Evolutionary conservation across 495 filamentous ascomycete genomes (phyloP).

Genomic region (Neurospora tetraspora): DNA sequence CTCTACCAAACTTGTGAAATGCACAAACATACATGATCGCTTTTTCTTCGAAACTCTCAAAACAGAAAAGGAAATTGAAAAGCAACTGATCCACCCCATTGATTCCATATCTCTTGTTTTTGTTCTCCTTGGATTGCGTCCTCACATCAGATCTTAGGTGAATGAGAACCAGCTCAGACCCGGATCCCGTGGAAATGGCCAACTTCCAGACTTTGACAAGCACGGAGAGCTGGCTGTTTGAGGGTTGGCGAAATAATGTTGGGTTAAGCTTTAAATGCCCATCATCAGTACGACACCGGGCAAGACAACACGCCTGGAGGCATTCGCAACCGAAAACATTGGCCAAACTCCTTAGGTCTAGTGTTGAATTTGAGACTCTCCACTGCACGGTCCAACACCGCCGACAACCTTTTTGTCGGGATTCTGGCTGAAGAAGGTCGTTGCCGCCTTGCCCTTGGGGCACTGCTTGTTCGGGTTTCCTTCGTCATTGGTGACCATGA

Average conservation of each 20-base stretch:
- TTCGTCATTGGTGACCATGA: not conserved
- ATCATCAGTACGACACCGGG: not conserved
- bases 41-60: not conserved
- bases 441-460: slow-evolving; percentile 5
- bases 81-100: not conserved
- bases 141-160: not conserved
- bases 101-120: not conserved
- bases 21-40: not conserved
- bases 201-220: not conserved
- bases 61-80: not conserved
- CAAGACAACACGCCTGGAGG: not conserved
- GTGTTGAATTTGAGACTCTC: not conserved
- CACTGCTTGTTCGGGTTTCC: slow-evolving; percentile 4
- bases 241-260: not conserved
- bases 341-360: not conserved
- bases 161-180: not conserved
- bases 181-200: not conserved
- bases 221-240: not conserved
- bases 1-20: not conserved
- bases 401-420: not conserved
- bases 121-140: not conserved
- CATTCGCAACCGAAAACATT: not conserved
- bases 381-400: not conserved
- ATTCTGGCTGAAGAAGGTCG: not conserved
- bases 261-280: not conserved